These are phyloP conservation scores for Alternaria novae-zelandiae DNA, from an alignment of 2,329 filamentous ascomycete species.

Conservation along the genomic window DNA sequence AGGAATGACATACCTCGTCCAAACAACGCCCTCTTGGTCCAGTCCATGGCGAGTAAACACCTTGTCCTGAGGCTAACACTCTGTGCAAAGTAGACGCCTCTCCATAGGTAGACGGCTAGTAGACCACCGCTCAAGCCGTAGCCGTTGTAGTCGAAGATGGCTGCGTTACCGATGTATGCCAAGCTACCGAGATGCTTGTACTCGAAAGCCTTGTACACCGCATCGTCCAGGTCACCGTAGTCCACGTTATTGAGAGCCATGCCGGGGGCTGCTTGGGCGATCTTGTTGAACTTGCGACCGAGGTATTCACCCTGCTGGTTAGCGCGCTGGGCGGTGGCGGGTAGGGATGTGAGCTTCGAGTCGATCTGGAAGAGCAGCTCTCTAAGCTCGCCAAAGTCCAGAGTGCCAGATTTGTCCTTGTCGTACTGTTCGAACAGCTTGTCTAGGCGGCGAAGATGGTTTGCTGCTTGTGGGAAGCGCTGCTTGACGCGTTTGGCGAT, in stretches of 20 bases:
- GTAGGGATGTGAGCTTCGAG: conserved; percentile 89
- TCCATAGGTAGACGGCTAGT: conserved; percentile 94
- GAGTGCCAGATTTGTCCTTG: conserved; percentile 87
- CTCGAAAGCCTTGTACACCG: conserved; percentile 92
- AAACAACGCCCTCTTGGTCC: conserved; percentile 95
- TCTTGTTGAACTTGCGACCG: conserved; percentile 90
- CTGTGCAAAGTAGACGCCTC: conserved; percentile 96
- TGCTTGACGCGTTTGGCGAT: conserved; percentile 84
- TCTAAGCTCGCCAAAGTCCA: conserved; percentile 90
- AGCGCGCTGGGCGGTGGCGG: conserved; percentile 93
- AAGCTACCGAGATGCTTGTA: conserved; percentile 91
- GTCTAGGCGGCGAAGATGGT: conserved; percentile 87
- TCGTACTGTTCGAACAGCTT: conserved; percentile 92
- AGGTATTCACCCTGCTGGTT: conserved; percentile 96
- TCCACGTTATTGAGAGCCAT: conserved; percentile 79
- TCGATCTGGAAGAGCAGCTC: conserved; percentile 93
- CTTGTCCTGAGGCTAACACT: conserved; percentile 92
- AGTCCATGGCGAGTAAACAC: conserved; percentile 93
- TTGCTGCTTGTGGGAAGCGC: conserved; percentile 87
- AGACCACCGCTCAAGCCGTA: conserved; percentile 81
- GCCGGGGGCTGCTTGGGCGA: conserved; percentile 78
- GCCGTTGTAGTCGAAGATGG: conserved; percentile 88
- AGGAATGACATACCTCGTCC: conserved; percentile 77
- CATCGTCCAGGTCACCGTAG: conserved; percentile 89
- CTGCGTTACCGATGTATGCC: conserved; percentile 95